A percentile compares a stretch with the other conserved stretches of the same genome.
phyloP scores from a whole-genome alignment of 345 rosid genomes.

The Diplotaxis tenuifolia region DNA sequence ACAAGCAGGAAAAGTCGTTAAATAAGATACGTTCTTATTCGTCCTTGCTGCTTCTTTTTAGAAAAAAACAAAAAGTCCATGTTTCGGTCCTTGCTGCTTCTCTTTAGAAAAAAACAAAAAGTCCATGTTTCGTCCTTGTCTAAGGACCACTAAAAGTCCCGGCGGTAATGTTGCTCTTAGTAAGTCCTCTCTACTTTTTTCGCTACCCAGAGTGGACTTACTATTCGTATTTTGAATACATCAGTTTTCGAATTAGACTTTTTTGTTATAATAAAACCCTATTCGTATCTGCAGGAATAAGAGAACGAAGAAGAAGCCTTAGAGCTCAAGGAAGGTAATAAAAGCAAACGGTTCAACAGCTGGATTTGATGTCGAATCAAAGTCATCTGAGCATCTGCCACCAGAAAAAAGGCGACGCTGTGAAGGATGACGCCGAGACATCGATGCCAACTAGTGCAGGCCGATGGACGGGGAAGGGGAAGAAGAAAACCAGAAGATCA shows the following conservation, averaged over 20 bases:
- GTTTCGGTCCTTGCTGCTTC: no score
- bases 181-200: neutral
- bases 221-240: neutral
- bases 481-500: conserved; percentile 83
- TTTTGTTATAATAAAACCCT: neutral
- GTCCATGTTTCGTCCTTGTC: no score
- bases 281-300: neutral
- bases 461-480: conserved; percentile 45
- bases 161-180: no score
- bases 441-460: conserved; percentile 4
- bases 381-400: conserved; percentile 36
- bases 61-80: no score
- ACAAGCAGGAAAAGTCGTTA: no score
- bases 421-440: conserved; percentile 20
- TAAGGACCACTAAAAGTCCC: no score
- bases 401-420: conserved; percentile 33
- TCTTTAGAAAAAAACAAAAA: no score
- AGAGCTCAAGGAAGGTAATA: conserved; percentile 23
- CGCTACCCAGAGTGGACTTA: neutral
- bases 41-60: no score
- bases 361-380: conserved; percentile 39
- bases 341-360: conserved; percentile 2
- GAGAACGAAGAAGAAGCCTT: neutral
- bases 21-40: no score
- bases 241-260: neutral